A percentile compares a stretch with the other conserved stretches of the same genome.
Conservation (phyloP, 2,329 filamentous ascomycete genomes). For the Fusarium secorum region DNA sequence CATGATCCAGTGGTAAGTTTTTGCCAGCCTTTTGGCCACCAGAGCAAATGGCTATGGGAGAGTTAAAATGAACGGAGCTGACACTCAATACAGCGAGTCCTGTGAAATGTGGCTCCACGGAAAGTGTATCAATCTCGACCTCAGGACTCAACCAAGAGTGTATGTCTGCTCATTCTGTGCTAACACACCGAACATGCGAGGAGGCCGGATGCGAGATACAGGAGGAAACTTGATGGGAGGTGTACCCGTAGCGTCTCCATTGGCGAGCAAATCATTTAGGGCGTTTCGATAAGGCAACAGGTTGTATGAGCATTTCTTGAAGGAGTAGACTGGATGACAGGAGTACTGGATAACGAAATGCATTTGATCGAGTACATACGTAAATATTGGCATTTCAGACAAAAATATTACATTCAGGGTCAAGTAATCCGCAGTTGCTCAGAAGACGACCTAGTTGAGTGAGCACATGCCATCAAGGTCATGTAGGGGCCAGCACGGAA, state of each 20-base stretch:
- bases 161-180: constrained; percentile 72
- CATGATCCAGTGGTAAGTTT: constrained; percentile 69
- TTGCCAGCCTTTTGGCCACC: not conserved
- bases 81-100: constrained; percentile 59
- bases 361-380: constrained; percentile 29
- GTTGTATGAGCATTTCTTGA: constrained; percentile 32
- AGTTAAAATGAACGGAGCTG: constrained; percentile 9
- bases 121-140: constrained; percentile 67
- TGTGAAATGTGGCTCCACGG: constrained; percentile 73
- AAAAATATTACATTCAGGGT: not conserved
- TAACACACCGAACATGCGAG: constrained; percentile 64
- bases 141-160: constrained; percentile 63
- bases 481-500: not conserved
- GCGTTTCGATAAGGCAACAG: constrained; percentile 50
- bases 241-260: constrained; percentile 47
- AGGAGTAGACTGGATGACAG: constrained; percentile 30
- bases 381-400: constrained; percentile 9
- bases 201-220: constrained; percentile 56
- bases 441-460: not conserved
- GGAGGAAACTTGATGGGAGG: constrained; percentile 42
- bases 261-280: constrained; percentile 54
- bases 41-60: not conserved
- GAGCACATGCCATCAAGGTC: not conserved
- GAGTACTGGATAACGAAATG: constrained; percentile 24
- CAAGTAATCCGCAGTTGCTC: not conserved